phyloP scores from a whole-genome alignment of 768 basidiomycete species.

The Trametes coccinea region DNA sequence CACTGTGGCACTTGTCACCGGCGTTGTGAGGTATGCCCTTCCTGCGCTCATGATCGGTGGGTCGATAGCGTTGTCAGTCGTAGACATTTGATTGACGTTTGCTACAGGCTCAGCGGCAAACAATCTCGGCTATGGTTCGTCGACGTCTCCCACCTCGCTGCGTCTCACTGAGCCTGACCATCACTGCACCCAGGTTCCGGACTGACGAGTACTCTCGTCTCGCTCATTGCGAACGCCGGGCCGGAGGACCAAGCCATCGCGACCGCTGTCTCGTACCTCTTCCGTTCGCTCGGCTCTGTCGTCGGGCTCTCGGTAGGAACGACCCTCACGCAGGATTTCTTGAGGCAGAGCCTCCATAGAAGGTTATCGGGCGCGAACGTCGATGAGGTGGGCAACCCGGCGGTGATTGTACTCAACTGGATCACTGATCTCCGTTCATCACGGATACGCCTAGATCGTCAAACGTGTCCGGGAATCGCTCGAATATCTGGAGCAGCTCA shows the following conservation, averaged over 20 bases:
- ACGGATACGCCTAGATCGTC: conserved; percentile 28
- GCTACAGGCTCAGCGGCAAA: conserved; percentile 23
- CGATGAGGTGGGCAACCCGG: conserved; percentile 46
- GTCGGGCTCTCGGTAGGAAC: conserved; percentile 58
- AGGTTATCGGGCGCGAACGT: conserved; percentile 42
- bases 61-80: conserved; percentile 1
- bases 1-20: conserved; percentile 42
- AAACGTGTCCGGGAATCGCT: conserved; percentile 37
- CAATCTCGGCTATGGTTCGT: conserved; percentile 28
- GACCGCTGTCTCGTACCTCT: conserved; percentile 67
- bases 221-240: conserved; percentile 64
- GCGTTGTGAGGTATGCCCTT: conserved; percentile 38
- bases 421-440: too few relatives aligned
- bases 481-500: conserved; percentile 34
- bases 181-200: conserved; percentile 45
- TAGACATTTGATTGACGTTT: neutral
- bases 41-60: conserved; percentile 44
- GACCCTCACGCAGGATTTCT: conserved; percentile 52
- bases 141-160: neutral
- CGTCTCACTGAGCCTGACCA: neutral
- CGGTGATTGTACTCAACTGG: too few relatives aligned
- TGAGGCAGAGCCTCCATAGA: conserved; percentile 44
- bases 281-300: conserved; percentile 62
- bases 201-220: conserved; percentile 57
- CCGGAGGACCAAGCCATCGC: conserved; percentile 63